Percentiles rank a stretch among this genome's conserved stretches.
These are phyloP conservation scores for Calonectria pauciramosa DNA, from an alignment of 2,329 filamentous ascomycete species.

Conservation along the genomic window DNA sequence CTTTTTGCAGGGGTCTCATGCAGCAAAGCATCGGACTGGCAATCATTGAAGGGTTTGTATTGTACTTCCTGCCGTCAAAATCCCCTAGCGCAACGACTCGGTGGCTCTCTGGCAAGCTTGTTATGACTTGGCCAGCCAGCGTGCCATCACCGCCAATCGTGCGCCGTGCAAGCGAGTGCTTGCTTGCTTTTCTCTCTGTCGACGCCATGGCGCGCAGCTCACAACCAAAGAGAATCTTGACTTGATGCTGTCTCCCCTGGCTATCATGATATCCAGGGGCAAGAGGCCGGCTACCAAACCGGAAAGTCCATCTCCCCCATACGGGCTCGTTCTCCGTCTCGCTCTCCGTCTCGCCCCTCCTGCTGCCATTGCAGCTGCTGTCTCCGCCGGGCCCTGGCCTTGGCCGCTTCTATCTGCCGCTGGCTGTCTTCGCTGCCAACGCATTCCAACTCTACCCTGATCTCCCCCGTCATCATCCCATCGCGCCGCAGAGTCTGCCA, in stretches of 20 bases:
- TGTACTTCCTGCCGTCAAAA: constrained; percentile 24
- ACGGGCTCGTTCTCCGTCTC: constrained; percentile 38
- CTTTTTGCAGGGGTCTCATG: not conserved
- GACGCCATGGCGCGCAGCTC: constrained; percentile 9
- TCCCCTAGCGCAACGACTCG: constrained; percentile 31
- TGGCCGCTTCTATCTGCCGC: constrained; percentile 35
- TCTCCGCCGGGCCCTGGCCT: constrained; percentile 31
- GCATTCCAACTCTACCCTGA: constrained; percentile 37
- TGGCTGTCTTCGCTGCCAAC: constrained; percentile 38
- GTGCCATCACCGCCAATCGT: not conserved
- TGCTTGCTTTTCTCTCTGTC: not conserved
- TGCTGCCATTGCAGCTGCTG: constrained; percentile 35
- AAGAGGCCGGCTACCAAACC: constrained; percentile 38
- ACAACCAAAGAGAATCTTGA: constrained; percentile 14
- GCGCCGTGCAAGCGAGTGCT: constrained; percentile 11
- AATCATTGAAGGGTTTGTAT: too few species aligned
- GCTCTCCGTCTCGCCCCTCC: constrained; percentile 35
- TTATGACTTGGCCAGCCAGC: not conserved
- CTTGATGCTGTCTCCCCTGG: constrained; percentile 9
- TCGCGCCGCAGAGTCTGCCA: constrained; percentile 41
- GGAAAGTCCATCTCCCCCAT: constrained; percentile 44
- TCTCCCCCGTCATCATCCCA: constrained; percentile 34
- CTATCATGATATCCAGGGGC: not conserved
- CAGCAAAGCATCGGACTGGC: not conserved
- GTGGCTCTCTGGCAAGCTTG: constrained; percentile 14